phyloP scores from a whole-genome alignment of 2,329 filamentous ascomycete species.

The Fusarium sp. region DNA sequence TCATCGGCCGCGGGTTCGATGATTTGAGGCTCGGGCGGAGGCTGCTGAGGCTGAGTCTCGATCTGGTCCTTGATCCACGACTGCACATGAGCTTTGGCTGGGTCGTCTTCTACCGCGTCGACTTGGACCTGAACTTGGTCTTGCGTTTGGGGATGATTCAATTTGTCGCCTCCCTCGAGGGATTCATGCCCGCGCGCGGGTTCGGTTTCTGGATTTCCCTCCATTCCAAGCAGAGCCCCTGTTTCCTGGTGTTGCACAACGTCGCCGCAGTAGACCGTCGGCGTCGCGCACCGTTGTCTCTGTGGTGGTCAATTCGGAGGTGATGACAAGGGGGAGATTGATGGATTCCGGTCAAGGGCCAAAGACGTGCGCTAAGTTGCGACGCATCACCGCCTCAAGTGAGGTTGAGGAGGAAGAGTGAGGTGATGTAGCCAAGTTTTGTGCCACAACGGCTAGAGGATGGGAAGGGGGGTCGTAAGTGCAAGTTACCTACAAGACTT shows the following conservation, averaged over 20 bases:
- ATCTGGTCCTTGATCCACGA: constrained; percentile 34
- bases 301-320: constrained; percentile 10
- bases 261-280: neutral
- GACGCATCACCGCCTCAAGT: constrained; percentile 22
- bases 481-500: neutral
- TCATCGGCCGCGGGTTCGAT: neutral
- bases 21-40: constrained; percentile 19
- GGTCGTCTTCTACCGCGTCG: constrained; percentile 12
- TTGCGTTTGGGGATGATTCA: constrained; percentile 10
- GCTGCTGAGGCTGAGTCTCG: constrained; percentile 25
- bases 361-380: constrained; percentile 11
- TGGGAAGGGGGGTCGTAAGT: neutral
- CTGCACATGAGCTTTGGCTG: constrained; percentile 26
- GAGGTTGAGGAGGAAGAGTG: constrained; percentile 11
- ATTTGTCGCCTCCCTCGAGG: constrained; percentile 2
- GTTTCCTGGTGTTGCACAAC: constrained; percentile 19
- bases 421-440: constrained; percentile 2
- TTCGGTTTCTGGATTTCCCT: constrained; percentile 38
- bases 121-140: constrained; percentile 9
- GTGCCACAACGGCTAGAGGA: neutral
- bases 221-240: constrained; percentile 38
- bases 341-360: constrained; percentile 4
- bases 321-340: constrained; percentile 3
- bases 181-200: constrained; percentile 20
- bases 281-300: neutral